A percentile compares a stretch with the other conserved stretches of the same genome.
These are phyloP conservation scores for Byssochlamys sp. DNA, from an alignment of 2,329 filamentous ascomycete species.

Conservation along the genomic window DNA sequence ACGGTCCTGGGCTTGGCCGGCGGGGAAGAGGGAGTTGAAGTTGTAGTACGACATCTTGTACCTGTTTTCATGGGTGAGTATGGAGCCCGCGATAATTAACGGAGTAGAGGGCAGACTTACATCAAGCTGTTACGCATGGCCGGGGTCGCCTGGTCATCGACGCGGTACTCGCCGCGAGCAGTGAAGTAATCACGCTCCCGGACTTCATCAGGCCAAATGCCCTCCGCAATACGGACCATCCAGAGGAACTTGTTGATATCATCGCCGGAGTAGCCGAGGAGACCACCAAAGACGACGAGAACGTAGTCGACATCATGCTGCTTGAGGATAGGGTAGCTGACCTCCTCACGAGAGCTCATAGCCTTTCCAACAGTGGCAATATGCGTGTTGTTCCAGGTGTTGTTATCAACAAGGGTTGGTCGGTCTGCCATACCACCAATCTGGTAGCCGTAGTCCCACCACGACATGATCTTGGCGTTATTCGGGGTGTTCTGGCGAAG, in stretches of 20 bases:
- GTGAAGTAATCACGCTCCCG: slow-evolving; percentile 97
- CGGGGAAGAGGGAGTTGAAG: slow-evolving; percentile 81
- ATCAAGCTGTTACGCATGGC: slow-evolving; percentile 99
- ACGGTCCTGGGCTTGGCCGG: slow-evolving; percentile 79
- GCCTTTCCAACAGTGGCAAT: slow-evolving; percentile 98
- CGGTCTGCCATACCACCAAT: slow-evolving; percentile 98
- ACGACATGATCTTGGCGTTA: slow-evolving; percentile 97
- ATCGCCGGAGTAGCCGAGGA: slow-evolving; percentile 93
- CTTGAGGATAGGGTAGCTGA: slow-evolving; percentile 96
- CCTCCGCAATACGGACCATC: slow-evolving; percentile 99
- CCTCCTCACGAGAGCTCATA: slow-evolving; percentile 94
- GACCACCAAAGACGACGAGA: slow-evolving; percentile 89
- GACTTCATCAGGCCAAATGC: slow-evolving; percentile 98
- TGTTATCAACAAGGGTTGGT: slow-evolving; percentile 95
- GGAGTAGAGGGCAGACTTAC: slow-evolving; percentile 47
- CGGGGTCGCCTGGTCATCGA: slow-evolving; percentile 84
- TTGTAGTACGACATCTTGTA: slow-evolving; percentile 99
- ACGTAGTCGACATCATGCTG: slow-evolving; percentile 98
- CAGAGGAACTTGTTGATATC: slow-evolving; percentile 99
- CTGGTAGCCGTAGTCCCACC: slow-evolving; percentile 99
- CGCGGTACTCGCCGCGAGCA: slow-evolving; percentile 79
- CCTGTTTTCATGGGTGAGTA: slow-evolving; percentile 44
- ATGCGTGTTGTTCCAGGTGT: slow-evolving; percentile 99
- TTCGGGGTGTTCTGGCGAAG: slow-evolving; percentile 90
- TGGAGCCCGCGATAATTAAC: neutral